Evolutionary conservation across 345 rosid genomes (phyloP).

Genomic region (Carallia pectinifolia): DNA sequence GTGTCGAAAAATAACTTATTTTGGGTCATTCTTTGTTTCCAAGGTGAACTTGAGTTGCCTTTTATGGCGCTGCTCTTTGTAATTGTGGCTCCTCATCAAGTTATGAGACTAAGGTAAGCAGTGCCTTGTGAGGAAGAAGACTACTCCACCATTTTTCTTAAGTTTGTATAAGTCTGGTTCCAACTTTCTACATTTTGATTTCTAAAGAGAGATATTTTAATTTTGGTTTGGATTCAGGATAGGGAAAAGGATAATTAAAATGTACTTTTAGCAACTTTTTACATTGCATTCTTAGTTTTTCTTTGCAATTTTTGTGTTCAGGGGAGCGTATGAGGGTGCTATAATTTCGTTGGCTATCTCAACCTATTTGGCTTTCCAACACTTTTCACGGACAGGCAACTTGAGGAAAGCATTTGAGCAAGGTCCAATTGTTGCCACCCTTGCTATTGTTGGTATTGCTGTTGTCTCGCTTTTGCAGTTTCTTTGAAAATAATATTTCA

Average conservation of each 20-base stretch:
- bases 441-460: conserved; percentile 53
- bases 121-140: conserved; percentile 7
- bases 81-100: conserved; percentile 70
- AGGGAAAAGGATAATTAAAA: no score
- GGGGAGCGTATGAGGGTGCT: conserved; percentile 73
- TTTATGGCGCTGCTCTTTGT: conserved; percentile 65
- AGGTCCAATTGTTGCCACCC: conserved; percentile 74
- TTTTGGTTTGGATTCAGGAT: no score
- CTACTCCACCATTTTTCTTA: neutral
- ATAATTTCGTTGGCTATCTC: conserved; percentile 57
- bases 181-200: neutral
- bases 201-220: no score
- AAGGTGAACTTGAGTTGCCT: conserved; percentile 93
- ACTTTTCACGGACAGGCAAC: conserved; percentile 69
- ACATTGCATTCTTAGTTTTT: neutral
- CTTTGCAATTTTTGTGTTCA: conserved; percentile 26
- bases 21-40: conserved; percentile 9
- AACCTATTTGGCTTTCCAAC: conserved; percentile 81
- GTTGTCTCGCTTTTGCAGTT: conserved; percentile 48
- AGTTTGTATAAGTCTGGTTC: no score
- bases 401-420: conserved; percentile 68
- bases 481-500: conserved; percentile 24
- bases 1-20: neutral
- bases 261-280: no score
- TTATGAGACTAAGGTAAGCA: conserved; percentile 57